Conservation (phyloP, 805 yeast genomes). For the Pichia kluyveri region DNA sequence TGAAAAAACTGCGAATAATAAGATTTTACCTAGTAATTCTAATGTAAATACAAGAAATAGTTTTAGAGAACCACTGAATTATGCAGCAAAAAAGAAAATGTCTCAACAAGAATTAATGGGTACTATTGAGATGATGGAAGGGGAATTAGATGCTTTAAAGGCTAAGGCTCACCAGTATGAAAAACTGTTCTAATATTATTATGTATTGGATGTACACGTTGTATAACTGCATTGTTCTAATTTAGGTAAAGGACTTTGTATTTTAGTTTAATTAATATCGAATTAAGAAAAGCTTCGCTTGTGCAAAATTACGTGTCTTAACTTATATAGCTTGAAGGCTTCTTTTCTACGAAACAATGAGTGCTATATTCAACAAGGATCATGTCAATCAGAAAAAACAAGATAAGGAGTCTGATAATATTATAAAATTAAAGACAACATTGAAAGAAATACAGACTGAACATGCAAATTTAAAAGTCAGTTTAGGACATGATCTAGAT, state of each 20-base stretch:
- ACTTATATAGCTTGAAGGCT: too few species aligned
- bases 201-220: too few species aligned
- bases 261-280: too few species aligned
- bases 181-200: background rate
- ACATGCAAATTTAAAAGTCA: background rate
- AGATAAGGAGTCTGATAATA: background rate
- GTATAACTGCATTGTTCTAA: too few species aligned
- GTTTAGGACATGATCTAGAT: background rate
- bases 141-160: constrained; percentile 29
- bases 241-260: too few species aligned
- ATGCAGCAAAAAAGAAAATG: constrained; percentile 11
- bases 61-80: background rate
- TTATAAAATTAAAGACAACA: background rate
- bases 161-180: background rate
- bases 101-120: constrained; percentile 37
- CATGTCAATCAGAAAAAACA: background rate
- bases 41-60: background rate
- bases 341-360: too few species aligned
- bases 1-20: background rate
- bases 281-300: too few species aligned
- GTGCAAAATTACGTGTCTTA: too few species aligned
- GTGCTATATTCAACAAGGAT: too few species aligned
- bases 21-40: background rate
- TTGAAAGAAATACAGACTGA: background rate
- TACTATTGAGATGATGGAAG: constrained; percentile 35